phyloP scores from a whole-genome alignment of 1,139 yeast species.

The Nakaseomyces nivariensis region DNA sequence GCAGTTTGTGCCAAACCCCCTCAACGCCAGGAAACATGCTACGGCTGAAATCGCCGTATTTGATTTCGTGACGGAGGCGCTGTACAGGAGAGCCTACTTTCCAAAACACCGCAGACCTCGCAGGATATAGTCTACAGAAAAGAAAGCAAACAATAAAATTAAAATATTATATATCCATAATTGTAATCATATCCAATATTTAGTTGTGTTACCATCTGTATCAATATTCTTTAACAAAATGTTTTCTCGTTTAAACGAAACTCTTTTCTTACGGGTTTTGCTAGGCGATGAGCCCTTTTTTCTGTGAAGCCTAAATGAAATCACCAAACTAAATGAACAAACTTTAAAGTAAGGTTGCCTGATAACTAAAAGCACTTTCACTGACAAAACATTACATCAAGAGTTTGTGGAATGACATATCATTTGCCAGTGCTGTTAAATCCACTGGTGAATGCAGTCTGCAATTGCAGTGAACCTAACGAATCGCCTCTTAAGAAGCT shows the following conservation, averaged over 20 bases:
- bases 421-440: conserved; percentile 38
- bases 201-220: background rate
- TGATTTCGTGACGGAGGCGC: background rate
- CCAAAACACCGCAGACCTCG: conserved; percentile 1
- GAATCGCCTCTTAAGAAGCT: conserved; percentile 44
- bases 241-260: too few relatives aligned
- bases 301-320: too few relatives aligned
- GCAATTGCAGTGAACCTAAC: conserved; percentile 52
- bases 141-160: background rate
- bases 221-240: too few relatives aligned
- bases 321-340: too few relatives aligned
- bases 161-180: background rate
- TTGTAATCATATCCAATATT: background rate
- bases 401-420: background rate
- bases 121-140: background rate
- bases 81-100: conserved; percentile 1
- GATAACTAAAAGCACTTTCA: too few relatives aligned
- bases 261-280: too few relatives aligned
- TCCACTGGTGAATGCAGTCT: conserved; percentile 57
- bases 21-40: background rate
- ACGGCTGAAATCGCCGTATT: background rate
- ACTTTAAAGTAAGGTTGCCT: too few relatives aligned
- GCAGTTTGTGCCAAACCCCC: background rate
- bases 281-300: too few relatives aligned
- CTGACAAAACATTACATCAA: too few relatives aligned